Evolutionary conservation across 2,329 filamentous ascomycete genomes (phyloP).

Genomic region (Aspergillus luchuensis): DNA sequence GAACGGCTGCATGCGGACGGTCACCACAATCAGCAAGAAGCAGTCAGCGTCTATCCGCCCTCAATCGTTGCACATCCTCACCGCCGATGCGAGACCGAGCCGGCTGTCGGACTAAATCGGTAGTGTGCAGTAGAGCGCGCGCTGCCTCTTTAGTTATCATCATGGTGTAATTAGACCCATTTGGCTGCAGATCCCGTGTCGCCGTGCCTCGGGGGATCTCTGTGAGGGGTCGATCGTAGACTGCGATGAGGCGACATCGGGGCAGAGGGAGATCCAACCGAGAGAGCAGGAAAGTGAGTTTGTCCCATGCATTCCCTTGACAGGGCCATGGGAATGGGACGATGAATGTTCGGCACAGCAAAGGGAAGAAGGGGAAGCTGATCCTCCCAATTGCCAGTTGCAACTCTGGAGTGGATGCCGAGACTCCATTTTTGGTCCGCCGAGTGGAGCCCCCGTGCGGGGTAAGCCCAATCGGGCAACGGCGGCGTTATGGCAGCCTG

Average conservation of each 20-base stretch:
- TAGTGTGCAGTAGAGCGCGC: neutral
- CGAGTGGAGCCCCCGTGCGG: constrained; percentile 17
- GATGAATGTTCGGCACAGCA: no score
- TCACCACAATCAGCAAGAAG: no score
- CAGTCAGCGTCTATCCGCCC: neutral
- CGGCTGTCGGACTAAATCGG: neutral
- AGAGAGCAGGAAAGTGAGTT: neutral
- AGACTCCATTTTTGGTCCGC: neutral
- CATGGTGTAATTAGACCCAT: neutral
- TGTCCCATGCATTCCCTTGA: neutral
- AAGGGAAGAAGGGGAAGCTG: neutral
- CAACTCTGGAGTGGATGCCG: neutral
- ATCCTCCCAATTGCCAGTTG: neutral
- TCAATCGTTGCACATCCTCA: neutral
- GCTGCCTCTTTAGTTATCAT: neutral
- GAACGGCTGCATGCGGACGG: constrained; percentile 30
- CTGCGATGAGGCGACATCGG: neutral
- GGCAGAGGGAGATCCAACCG: neutral
- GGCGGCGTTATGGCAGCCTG: neutral
- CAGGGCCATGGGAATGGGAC: neutral
- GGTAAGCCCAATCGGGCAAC: constrained; percentile 20
- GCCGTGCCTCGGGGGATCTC: neutral
- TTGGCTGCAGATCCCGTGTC: neutral
- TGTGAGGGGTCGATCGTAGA: neutral
- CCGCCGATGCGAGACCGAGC: neutral